Percentiles rank a stretch among this genome's conserved stretches.
Evolutionary conservation across 129 eudicot species (phyloP).

Genomic region (Gnaphalium uliginosum): DNA sequence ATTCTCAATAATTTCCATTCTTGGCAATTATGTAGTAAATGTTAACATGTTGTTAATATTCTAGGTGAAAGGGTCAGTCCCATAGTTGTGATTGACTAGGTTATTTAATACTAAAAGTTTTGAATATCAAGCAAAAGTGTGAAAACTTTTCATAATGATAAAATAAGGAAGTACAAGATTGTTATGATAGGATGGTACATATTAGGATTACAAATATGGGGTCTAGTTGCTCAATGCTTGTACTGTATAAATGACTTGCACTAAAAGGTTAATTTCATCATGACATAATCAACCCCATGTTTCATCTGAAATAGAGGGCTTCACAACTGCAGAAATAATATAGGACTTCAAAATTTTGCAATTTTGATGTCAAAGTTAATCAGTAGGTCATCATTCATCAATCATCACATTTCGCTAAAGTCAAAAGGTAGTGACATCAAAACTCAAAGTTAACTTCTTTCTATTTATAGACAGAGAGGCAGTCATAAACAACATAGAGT

Average conservation of each 20-base stretch:
- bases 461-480: background rate
- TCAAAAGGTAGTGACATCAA: conserved; percentile 9
- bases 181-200: background rate
- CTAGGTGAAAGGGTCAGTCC: background rate
- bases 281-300: background rate
- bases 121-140: background rate
- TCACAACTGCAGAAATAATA: background rate
- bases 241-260: background rate
- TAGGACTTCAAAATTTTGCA: conserved; percentile 1
- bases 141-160: background rate
- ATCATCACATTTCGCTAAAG: background rate
- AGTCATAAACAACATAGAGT: background rate
- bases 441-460: conserved; percentile 2
- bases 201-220: background rate
- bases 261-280: background rate
- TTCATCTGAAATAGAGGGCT: background rate
- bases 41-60: background rate
- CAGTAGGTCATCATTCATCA: background rate
- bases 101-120: background rate
- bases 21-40: background rate
- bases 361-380: conserved; percentile 1
- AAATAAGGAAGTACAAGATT: background rate
- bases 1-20: background rate
- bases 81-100: background rate
- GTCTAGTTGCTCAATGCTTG: background rate